Base-by-base conservation (phyloP, 1,284 basidiomycete genomes). In the Chondrostereum purpureum region DNA sequence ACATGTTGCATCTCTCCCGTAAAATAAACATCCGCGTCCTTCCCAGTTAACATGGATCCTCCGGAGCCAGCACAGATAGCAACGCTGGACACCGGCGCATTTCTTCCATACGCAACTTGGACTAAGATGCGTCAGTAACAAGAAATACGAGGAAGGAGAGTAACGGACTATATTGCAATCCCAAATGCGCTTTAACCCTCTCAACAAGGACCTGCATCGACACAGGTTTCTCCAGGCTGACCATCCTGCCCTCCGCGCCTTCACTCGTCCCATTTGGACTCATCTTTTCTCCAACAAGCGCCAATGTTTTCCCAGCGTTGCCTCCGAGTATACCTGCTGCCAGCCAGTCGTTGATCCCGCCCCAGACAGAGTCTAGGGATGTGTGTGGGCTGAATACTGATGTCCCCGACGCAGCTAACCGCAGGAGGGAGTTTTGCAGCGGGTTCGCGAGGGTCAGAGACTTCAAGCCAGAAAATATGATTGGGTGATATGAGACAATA, bases 1-100 rank as follows among this genome's bases (percentile, higher is more conserved):
- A 90, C 88, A 64, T 94, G 91, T 19, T 75, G 64, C 89, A 94
- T 91, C 64, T 94, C 92, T n/a, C 92, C 92, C 1, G 92, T 95
- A 55, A 92, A 74, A 60, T 88, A 88, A 19, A 92, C 75, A 60
- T 94, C 89, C 35, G 89, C 89, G 23, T 77, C 65, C 45, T 78
- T 72, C 41, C 77, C 82, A 34, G 72, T 61, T 33, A 95, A 73
- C 63, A 92, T 70, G 36, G 83, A 82, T 1, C 78, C 86, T 42
- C 90, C 91, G 17, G 85, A 83, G 20, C 91, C 91, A 22, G 90
- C 91, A 61, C 91, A 93, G 47, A 95, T 82, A 39, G 88, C 90
- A 46, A 93, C 75, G 20, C 75, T 70, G 51, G 64, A 61, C 42
- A 81, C 58, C 42, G 56, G 54, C 39, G 57, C 64, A 55, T 50